Percentiles rank a stretch among this genome's conserved stretches.
Conservation (phyloP, 768 basidiomycete species). For the Rhodosporidiobolus odoratus region DNA sequence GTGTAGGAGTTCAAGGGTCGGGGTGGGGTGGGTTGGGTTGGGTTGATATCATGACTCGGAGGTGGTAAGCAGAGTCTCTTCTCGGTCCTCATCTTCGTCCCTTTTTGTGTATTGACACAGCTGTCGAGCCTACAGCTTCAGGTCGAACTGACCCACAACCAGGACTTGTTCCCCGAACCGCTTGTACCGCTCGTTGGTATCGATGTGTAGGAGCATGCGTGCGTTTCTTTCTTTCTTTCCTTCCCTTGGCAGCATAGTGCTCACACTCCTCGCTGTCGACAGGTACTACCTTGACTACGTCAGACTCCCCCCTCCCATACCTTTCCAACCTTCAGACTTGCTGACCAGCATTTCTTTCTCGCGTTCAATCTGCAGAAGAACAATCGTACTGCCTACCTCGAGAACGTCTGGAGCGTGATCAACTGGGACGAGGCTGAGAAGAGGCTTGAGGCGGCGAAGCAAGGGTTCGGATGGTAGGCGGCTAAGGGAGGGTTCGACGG, state of each 20-base stretch:
- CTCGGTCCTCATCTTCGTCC: neutral
- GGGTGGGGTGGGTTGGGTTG: neutral
- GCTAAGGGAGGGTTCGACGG: too few species aligned
- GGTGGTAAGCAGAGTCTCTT: slow-evolving; percentile 2
- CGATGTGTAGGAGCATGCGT: slow-evolving; percentile 9
- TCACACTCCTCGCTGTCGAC: neutral
- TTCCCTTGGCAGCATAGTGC: neutral
- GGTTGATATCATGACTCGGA: neutral
- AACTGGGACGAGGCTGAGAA: neutral
- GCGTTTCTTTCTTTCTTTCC: neutral
- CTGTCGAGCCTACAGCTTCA: neutral
- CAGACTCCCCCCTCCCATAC: neutral
- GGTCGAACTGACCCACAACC: neutral
- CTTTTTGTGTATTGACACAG: neutral
- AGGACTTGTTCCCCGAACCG: neutral
- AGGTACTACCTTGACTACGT: slow-evolving; percentile 9
- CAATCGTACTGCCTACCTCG: slow-evolving; percentile 1
- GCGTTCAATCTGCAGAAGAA: neutral
- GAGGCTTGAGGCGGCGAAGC: neutral
- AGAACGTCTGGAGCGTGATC: neutral
- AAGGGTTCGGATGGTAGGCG: neutral
- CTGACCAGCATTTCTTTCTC: neutral
- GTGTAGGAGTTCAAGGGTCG: neutral
- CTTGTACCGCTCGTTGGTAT: neutral
- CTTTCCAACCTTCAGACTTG: neutral